These are phyloP conservation scores for Cubamyces sp. DNA, from an alignment of 768 basidiomycete genomes.

Conservation along the genomic window DNA sequence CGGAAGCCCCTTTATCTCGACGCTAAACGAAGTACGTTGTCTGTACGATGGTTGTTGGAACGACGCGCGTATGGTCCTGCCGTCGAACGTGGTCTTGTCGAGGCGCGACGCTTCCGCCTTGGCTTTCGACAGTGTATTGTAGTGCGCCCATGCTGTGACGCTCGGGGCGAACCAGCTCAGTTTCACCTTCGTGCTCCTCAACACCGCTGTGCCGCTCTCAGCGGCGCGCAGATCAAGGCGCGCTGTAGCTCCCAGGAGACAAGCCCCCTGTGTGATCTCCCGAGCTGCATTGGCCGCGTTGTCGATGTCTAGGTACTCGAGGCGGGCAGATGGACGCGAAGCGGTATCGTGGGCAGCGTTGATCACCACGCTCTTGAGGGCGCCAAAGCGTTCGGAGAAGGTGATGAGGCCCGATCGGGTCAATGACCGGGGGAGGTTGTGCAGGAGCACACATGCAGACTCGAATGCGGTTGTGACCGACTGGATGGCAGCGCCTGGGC, in stretches of 20 bases:
- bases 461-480: conserved; percentile 45
- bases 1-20: conserved; percentile 52
- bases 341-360: conserved; percentile 23
- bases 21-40: conserved; percentile 44
- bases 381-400: conserved; percentile 39
- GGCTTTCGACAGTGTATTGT: conserved; percentile 45
- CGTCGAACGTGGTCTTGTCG: conserved; percentile 43
- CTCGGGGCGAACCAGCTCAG: conserved; percentile 51
- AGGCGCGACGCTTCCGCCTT: conserved; percentile 46
- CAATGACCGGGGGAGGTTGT: conserved; percentile 42
- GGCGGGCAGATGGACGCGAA: conserved; percentile 15
- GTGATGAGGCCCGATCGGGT: conserved; percentile 36
- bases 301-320: conserved; percentile 37
- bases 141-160: conserved; percentile 51
- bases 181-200: conserved; percentile 40
- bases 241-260: conserved; percentile 37
- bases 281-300: conserved; percentile 41
- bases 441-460: conserved; percentile 42
- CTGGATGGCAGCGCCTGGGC: conserved; percentile 36
- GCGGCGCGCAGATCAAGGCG: conserved; percentile 33
- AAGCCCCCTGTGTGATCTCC: conserved; percentile 5
- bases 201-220: conserved; percentile 24
- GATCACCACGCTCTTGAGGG: conserved; percentile 32
- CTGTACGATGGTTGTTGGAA: conserved; percentile 37
- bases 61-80: conserved; percentile 44